These are phyloP conservation scores for Turnera subulata DNA, from an alignment of 345 rosid genomes.

Conservation along the genomic window DNA sequence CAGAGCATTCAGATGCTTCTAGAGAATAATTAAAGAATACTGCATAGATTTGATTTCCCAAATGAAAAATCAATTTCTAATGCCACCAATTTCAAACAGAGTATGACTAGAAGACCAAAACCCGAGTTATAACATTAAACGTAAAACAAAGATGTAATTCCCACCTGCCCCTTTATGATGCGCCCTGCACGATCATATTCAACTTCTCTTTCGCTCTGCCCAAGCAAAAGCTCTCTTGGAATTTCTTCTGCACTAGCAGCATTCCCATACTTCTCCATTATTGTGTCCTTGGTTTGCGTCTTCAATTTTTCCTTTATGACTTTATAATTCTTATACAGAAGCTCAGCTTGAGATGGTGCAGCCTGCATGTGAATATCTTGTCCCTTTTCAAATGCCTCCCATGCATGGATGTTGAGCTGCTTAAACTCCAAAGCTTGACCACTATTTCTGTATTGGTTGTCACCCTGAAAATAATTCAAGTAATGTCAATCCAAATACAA, in stretches of 20 bases:
- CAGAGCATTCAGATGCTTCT: too few relatives aligned
- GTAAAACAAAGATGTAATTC: too few relatives aligned
- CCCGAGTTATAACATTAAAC: not conserved
- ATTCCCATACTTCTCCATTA: slow-evolving; percentile 62
- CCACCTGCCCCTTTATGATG: slow-evolving; percentile 62
- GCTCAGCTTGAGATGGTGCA: slow-evolving; percentile 77
- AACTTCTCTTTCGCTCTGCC: slow-evolving; percentile 65
- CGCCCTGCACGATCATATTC: slow-evolving; percentile 70
- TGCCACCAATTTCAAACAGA: too few relatives aligned
- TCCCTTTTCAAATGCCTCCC: slow-evolving; percentile 67
- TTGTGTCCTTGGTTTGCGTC: slow-evolving; percentile 48
- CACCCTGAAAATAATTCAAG: slow-evolving; percentile 7
- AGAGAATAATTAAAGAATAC: too few relatives aligned
- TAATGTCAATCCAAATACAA: not conserved
- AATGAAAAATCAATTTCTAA: too few relatives aligned
- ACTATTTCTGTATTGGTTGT: slow-evolving; percentile 18
- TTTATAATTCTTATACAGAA: slow-evolving; percentile 29
- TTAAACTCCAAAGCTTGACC: slow-evolving; percentile 24
- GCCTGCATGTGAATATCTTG: slow-evolving; percentile 36
- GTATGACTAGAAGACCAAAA: not conserved
- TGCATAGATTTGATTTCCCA: too few relatives aligned
- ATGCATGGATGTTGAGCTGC: slow-evolving; percentile 23
- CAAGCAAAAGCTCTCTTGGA: slow-evolving; percentile 61
- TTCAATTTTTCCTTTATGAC: slow-evolving; percentile 19
- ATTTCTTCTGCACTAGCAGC: slow-evolving; percentile 59